These are phyloP conservation scores for Raphidocelis subcapitata DNA, from an alignment of 139 green algal genomes.

Conservation along the genomic window DNA sequence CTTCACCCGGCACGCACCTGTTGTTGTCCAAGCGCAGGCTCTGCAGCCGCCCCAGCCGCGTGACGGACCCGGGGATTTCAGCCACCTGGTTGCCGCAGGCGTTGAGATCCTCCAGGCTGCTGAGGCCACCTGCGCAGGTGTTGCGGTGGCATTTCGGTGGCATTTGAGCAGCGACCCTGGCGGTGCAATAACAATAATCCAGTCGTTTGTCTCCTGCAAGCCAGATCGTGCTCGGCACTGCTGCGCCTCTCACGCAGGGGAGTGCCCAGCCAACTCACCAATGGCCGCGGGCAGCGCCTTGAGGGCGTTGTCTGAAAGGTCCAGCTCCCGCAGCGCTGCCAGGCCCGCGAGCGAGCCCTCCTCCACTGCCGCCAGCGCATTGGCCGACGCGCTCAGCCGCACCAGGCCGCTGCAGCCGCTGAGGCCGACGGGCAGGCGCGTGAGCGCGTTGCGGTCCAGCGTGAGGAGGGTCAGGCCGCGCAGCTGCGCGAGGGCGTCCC, in stretches of 20 bases:
- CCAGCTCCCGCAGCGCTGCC: conserved; percentile 15
- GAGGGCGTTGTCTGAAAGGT: conserved; percentile 42
- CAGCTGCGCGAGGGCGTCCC: conserved; percentile 27
- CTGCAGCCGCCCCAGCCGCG: conserved; percentile 9
- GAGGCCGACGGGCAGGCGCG: conserved; percentile 31
- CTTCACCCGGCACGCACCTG: too few relatives aligned
- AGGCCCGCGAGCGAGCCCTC: conserved; percentile 6
- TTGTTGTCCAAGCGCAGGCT: conserved; percentile 18
- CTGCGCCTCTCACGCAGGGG: not conserved
- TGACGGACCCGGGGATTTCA: conserved; percentile 7
- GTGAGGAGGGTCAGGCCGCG: conserved; percentile 26
- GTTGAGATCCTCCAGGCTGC: conserved; percentile 17
- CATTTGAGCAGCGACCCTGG: too few relatives aligned
- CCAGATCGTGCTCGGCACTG: too few relatives aligned
- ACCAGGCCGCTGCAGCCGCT: conserved; percentile 19
- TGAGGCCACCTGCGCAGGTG: conserved; percentile 31
- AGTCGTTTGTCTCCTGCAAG: too few relatives aligned
- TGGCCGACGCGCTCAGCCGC: conserved; percentile 4
- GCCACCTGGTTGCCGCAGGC: conserved; percentile 12
- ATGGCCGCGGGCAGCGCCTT: conserved; percentile 33
- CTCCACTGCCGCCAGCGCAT: conserved; percentile 11
- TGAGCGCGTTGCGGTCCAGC: conserved; percentile 46
- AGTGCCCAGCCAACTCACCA: conserved; percentile 3
- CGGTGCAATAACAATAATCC: too few relatives aligned
- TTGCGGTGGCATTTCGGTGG: too few relatives aligned